Base-by-base conservation (phyloP, 2,329 filamentous ascomycete genomes). In the Pestalotiopsis sp. region DNA sequence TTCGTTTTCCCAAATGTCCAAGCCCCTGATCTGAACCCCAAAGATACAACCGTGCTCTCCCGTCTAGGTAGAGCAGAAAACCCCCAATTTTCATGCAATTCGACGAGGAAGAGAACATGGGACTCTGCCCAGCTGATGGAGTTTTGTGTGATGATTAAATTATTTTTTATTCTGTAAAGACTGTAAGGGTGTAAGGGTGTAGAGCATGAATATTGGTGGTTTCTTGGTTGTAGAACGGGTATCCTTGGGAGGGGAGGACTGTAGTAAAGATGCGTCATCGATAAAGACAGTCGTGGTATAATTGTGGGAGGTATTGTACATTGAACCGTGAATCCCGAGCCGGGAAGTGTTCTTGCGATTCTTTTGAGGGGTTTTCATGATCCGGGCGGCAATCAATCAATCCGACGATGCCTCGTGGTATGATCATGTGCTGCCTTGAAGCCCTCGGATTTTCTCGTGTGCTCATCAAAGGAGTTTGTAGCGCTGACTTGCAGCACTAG, bases 281-380 rank as follows among this genome's bases (percentile, higher is more conserved):
- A 52, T 52, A 52, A 22, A 38, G 10, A 64, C 24, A 64, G 13
- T n/a, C 62, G 26, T 64, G 24, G 17, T 14, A 22, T 39, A 35
- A 14, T 22, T 22, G 26, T 39, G 63, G 9, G 9, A 4, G 17
- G 17, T 14, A 57, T 10, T 55, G 17, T 65, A 57, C 57, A 55
- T 14, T 13, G 20, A 9, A 55, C n/a, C 24, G 57, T 81, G 80
- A 48, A n/a, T 5, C 40, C n/a, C 44, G n/a, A 3, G 44, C 6
- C 7, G 44, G 44, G 0, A 3, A 20, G 1, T 10, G 30, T 35
- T 35, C 30, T 35, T 35, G 30, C 44, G 14, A 22, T n/a, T 52
- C 6, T n/a, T n/a, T 52, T 3, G 6, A 22, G n/a, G 44, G 14
- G 6, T 10, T 1, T 20, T 6, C 17, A 17, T 48, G 40, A n/a